Percentiles rank a stretch among this genome's conserved stretches.
These are phyloP conservation scores for Amesomyces nigricolor DNA, from an alignment of 2,329 filamentous ascomycete species.

Conservation along the genomic window DNA sequence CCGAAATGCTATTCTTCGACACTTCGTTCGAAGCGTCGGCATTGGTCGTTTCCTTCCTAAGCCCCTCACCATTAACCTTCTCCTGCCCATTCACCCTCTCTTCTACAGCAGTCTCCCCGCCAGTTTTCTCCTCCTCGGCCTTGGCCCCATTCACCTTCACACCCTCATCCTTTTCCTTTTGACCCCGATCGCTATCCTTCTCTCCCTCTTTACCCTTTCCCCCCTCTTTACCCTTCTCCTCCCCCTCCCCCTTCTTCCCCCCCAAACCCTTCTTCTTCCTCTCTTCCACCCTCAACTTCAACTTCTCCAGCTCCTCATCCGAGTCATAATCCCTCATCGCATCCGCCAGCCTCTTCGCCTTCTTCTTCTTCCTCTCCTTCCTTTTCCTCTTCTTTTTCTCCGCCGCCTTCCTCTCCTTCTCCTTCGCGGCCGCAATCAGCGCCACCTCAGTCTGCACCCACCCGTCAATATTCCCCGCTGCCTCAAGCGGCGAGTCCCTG, in stretches of 20 bases:
- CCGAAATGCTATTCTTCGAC: too few species aligned
- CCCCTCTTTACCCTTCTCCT: not conserved
- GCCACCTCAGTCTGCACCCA: constrained; percentile 37
- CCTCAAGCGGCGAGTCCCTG: constrained; percentile 36
- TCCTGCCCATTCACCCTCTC: too few species aligned
- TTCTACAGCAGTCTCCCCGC: too few species aligned
- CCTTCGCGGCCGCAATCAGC: constrained; percentile 26
- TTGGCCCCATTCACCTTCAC: too few species aligned
- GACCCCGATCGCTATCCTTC: too few species aligned
- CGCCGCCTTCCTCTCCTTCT: constrained; percentile 17
- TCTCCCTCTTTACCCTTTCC: not conserved
- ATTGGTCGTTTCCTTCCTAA: too few species aligned
- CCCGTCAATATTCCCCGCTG: constrained; percentile 30
- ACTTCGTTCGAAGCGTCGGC: too few species aligned
- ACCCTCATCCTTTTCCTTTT: too few species aligned
- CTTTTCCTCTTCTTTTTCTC: constrained; percentile 24
- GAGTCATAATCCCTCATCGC: constrained; percentile 12
- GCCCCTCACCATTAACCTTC: too few species aligned
- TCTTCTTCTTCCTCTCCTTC: constrained; percentile 11
- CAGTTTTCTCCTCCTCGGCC: too few species aligned
- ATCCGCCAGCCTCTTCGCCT: constrained; percentile 7
- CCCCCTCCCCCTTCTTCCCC: not conserved
- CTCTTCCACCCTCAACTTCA: constrained; percentile 8
- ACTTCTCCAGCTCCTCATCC: constrained; percentile 13
- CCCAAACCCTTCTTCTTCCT: not conserved